Percentiles rank a stretch among this genome's conserved stretches.
Evolutionary conservation across 495 filamentous ascomycete species (phyloP).

Genomic region (Aspergillus cristatus): DNA sequence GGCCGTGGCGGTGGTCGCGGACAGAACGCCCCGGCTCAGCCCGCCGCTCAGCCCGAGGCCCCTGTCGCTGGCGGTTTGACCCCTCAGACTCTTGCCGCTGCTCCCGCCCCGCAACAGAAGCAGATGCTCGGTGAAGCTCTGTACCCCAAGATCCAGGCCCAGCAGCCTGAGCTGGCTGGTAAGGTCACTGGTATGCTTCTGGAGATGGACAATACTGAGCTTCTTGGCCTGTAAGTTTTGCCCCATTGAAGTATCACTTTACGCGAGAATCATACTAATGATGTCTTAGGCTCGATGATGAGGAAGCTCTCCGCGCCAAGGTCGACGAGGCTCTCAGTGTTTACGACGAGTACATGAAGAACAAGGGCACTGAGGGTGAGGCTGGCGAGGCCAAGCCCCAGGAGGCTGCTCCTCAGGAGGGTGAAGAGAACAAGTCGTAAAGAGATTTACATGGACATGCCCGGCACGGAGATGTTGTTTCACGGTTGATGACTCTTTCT

Average conservation of each 20-base stretch:
- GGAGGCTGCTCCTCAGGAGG: constrained; percentile 35
- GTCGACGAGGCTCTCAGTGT: constrained; percentile 93
- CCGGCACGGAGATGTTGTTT: constrained; percentile 25
- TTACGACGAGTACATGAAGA: constrained; percentile 97
- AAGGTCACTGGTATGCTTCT: constrained; percentile 99
- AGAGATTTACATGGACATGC: too few species aligned
- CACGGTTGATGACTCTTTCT: constrained; percentile 37
- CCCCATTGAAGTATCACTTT: background rate
- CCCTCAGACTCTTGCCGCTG: constrained; percentile 39
- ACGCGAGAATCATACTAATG: constrained; percentile 17
- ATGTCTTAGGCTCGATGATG: constrained; percentile 68
- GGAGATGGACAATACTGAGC: constrained; percentile 95
- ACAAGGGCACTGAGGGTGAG: constrained; percentile 39
- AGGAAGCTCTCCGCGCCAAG: constrained; percentile 81
- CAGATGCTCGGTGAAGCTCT: constrained; percentile 95
- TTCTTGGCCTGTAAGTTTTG: constrained; percentile 84
- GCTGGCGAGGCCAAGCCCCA: constrained; percentile 31
- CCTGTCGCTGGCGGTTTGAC: constrained; percentile 22
- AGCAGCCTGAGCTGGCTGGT: constrained; percentile 90
- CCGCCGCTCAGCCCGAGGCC: constrained; percentile 24
- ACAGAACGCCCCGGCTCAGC: constrained; percentile 28
- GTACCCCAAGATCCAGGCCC: constrained; percentile 91
- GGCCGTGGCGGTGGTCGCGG: constrained; percentile 37
- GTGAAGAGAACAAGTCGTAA: constrained; percentile 43
- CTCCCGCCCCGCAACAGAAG: constrained; percentile 73